Base-by-base conservation (phyloP, 2,329 filamentous ascomycete species). In the Bipolaris oryzae region DNA sequence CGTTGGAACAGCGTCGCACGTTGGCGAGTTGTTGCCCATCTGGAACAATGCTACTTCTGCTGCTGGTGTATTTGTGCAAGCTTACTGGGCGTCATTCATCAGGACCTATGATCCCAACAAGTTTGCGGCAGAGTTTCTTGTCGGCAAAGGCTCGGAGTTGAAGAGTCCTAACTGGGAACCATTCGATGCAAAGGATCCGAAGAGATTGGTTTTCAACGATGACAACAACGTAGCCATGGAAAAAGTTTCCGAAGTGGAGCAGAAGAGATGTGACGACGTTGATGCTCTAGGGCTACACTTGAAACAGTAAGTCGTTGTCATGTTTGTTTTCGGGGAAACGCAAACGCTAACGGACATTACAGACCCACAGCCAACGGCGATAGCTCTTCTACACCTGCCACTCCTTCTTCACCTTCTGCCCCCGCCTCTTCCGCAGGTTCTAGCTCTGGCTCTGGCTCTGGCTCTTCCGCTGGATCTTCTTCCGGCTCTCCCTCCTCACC, bases 41-140 rank as follows among this genome's bases (percentile, higher is more conserved):
- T 80, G 78, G 68, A 72, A 74, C 18, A 70, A 75, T 4, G 76
- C 71, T 4, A 67, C 66, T 1, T 58, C 59, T 1, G 70, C 71
- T 9, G 68, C 72, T 0, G 63, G 63, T 10, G 68, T 70, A 1
- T 69, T 73, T 42, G 63, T 75, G 33, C 72, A 72, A 15, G 72
- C 74, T 13, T 82, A 81, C 58, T 81, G 73, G 70, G 75, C 79
- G 10, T 78, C 75, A n/a, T 82, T 82, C 57, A 74, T 78, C 41
- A 63, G 71, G 18, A 69, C 63, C 16, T 72, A 75, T 38, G 66
- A 75, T 59, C 79, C 76, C 7, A 81, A 81, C 55, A 74, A 66
- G 5, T 66, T 73, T 50, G 70, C 71, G n/a, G 53, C 58, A 2
- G 62, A 66, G 1, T 73, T 67, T 23, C 46, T 66, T 11, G 41